These are phyloP conservation scores for Fusarium clavum DNA, from an alignment of 2,329 filamentous ascomycete genomes.

Conservation along the genomic window DNA sequence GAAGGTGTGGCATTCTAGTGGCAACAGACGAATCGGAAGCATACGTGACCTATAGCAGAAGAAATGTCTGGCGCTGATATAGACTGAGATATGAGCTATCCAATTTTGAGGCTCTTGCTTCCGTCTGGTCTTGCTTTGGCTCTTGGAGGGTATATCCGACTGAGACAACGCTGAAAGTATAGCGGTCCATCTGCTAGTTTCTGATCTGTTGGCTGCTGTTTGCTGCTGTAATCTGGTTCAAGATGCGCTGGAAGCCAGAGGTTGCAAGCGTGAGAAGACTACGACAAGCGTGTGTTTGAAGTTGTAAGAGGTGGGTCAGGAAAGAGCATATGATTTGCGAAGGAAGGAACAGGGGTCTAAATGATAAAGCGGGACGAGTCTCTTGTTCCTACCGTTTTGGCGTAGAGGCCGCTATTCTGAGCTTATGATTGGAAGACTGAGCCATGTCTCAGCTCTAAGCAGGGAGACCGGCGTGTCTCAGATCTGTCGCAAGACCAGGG, in stretches of 20 bases:
- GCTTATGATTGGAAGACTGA: constrained; percentile 26
- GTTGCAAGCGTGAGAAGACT: constrained; percentile 28
- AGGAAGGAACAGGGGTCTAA: constrained; percentile 25
- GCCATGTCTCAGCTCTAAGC: constrained; percentile 27
- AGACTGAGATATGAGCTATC: constrained; percentile 25
- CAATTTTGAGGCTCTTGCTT: constrained; percentile 16
- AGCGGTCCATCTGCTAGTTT: constrained; percentile 10
- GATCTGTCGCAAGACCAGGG: constrained; percentile 57
- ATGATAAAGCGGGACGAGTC: constrained; percentile 40
- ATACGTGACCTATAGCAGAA: constrained; percentile 19
- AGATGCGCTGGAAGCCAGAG: constrained; percentile 24
- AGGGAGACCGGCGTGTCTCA: constrained; percentile 52
- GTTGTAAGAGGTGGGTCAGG: constrained; percentile 38
- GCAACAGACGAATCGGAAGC: constrained; percentile 25
- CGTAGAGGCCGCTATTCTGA: constrained; percentile 29
- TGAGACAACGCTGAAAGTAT: constrained; percentile 8
- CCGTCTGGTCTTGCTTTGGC: constrained; percentile 7
- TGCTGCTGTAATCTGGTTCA: constrained; percentile 19
- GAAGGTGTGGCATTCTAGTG: constrained; percentile 21
- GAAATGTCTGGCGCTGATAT: constrained; percentile 29
- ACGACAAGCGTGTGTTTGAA: constrained; percentile 46
- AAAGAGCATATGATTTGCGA: constrained; percentile 42
- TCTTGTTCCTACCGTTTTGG: constrained; percentile 42
- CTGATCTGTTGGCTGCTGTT: constrained; percentile 18
- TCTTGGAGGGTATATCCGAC: constrained; percentile 40